Conservation (phyloP, 2,329 filamentous ascomycete genomes). For the Clonostachys rhizophaga region DNA sequence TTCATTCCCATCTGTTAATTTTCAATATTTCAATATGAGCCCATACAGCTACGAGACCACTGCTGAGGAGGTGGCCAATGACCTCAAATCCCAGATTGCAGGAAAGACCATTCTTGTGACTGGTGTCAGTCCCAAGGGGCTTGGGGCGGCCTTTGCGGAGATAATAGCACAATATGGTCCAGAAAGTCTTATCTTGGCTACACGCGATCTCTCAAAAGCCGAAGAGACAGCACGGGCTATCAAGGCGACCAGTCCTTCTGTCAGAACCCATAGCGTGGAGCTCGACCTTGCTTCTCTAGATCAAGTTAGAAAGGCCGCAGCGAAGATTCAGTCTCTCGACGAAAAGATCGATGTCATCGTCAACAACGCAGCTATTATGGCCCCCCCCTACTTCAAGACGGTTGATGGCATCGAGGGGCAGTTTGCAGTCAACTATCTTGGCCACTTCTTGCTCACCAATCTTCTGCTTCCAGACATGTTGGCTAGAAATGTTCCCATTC, state of each 20-base stretch:
- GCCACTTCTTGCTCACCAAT: constrained; percentile 40
- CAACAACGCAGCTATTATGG: constrained; percentile 37
- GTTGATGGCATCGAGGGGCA: constrained; percentile 35
- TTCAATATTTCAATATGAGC: too few relatives aligned
- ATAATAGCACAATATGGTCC: too few relatives aligned
- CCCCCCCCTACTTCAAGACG: constrained; percentile 21
- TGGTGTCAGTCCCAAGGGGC: not conserved
- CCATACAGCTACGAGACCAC: too few relatives aligned
- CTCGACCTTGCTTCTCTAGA: constrained; percentile 20
- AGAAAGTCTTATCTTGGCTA: too few relatives aligned
- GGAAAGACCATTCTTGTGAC: constrained; percentile 1
- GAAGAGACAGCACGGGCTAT: not conserved
- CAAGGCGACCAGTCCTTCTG: too few relatives aligned
- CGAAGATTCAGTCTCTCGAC: not conserved
- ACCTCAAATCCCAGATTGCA: not conserved
- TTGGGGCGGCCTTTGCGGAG: not conserved
- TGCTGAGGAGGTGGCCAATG: too few relatives aligned
- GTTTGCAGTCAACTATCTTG: constrained; percentile 38
- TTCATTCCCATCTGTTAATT: too few relatives aligned
- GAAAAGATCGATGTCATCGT: constrained; percentile 19
- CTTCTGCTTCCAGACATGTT: constrained; percentile 24
- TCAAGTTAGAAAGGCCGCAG: constrained; percentile 17
- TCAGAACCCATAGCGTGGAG: not conserved
- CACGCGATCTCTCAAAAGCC: not conserved
- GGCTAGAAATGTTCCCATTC: not conserved